Conservation (phyloP, 1,139 yeast species). For the Magnusiomyces ingens region DNA sequence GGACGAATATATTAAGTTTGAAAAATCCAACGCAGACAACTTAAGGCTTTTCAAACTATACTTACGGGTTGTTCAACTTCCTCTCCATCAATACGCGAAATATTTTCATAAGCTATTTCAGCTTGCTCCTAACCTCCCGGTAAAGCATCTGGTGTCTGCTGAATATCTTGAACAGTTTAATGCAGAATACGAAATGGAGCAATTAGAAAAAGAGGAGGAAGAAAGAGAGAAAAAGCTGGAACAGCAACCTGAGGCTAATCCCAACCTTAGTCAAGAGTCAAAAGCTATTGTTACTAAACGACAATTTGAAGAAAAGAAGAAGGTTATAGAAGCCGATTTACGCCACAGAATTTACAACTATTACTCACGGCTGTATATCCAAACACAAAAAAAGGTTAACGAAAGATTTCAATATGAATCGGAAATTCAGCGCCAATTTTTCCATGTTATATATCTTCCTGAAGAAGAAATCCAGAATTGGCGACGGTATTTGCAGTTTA, state of each 20-base stretch:
- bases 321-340: constrained; percentile 25
- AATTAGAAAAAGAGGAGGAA: constrained; percentile 5
- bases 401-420: constrained; percentile 57
- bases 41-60: constrained; percentile 19
- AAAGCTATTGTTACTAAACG: neutral
- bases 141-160: constrained; percentile 23
- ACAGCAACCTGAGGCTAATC: constrained; percentile 1
- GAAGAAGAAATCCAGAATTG: constrained; percentile 49
- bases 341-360: constrained; percentile 25
- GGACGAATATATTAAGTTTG: constrained; percentile 60
- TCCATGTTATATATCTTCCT: constrained; percentile 40
- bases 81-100: constrained; percentile 67
- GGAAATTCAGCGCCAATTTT: constrained; percentile 46
- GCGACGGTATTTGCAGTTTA: constrained; percentile 53
- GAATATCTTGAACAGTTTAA: constrained; percentile 24
- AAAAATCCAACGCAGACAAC: constrained; percentile 34
- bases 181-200: constrained; percentile 1
- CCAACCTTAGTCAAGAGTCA: constrained; percentile 1
- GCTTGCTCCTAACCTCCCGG: constrained; percentile 24
- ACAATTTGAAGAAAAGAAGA: constrained; percentile 5
- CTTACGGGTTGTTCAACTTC: constrained; percentile 50
- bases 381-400: constrained; percentile 53
- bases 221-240: neutral
- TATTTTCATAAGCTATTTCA: constrained; percentile 36
- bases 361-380: constrained; percentile 46